Percentiles rank a stretch among this genome's conserved stretches.
Conservation (phyloP, 768 basidiomycete species). For the Russula griseocarnosa region DNA sequence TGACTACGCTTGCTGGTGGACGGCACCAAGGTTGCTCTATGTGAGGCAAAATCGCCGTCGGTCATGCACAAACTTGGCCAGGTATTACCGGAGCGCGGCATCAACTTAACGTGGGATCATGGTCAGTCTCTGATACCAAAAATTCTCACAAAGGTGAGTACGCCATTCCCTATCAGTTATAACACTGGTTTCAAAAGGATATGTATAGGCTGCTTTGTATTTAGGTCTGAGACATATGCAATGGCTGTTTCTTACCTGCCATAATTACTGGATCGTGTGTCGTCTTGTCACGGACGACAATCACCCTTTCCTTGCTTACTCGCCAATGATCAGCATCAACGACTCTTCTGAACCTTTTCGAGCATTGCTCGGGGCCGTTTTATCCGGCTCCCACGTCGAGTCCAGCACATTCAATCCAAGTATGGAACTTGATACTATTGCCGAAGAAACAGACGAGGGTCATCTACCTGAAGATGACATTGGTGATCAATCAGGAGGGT, state of each 20-base stretch:
- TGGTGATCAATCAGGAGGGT: not conserved
- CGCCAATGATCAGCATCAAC: not conserved
- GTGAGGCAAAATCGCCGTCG: too few relatives aligned
- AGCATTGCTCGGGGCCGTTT: not conserved
- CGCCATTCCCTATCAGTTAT: too few relatives aligned
- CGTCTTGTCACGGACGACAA: not conserved
- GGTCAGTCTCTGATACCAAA: not conserved
- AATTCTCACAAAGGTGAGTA: slow-evolving; percentile 3
- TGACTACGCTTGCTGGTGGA: too few relatives aligned
- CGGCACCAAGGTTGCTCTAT: too few relatives aligned
- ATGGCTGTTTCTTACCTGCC: not conserved
- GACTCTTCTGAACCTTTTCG: not conserved
- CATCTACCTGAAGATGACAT: not conserved
- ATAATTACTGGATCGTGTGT: not conserved
- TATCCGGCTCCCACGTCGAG: not conserved
- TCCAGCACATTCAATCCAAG: not conserved
- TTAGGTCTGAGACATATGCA: not conserved
- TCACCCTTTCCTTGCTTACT: not conserved
- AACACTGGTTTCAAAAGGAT: not conserved
- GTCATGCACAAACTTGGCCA: too few relatives aligned
- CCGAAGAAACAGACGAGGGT: not conserved
- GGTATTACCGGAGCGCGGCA: not conserved
- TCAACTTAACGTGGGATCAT: not conserved
- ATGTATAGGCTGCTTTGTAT: not conserved
- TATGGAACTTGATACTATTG: not conserved